These are phyloP conservation scores for Oryza rufipogon DNA, from an alignment of 176 grass and related monocot species.

Conservation along the genomic window DNA sequence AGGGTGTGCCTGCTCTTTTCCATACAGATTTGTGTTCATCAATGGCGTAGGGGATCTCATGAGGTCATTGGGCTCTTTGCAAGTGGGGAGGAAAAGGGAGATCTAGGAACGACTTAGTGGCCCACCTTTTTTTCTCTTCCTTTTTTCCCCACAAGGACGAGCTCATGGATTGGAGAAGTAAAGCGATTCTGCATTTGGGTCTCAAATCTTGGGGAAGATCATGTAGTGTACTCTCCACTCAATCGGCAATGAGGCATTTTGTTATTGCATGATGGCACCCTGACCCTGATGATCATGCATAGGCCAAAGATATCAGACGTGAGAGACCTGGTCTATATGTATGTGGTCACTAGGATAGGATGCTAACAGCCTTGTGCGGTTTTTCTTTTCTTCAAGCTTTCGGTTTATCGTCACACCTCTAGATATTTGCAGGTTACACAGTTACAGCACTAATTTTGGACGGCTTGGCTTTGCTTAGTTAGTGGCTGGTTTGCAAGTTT, in stretches of 20 bases:
- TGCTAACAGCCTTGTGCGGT: background rate
- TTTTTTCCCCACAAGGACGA: constrained; percentile 34
- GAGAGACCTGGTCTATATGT: background rate
- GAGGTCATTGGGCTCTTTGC: constrained; percentile 46
- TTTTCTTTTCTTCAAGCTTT: constrained; percentile 22
- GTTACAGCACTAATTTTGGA: constrained; percentile 1
- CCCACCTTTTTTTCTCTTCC: constrained; percentile 41
- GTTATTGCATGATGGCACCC: constrained; percentile 43
- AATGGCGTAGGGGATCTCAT: constrained; percentile 50
- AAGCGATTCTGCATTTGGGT: constrained; percentile 45
- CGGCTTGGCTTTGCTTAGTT: background rate
- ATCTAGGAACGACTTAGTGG: constrained; percentile 52
- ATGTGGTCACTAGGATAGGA: constrained; percentile 24
- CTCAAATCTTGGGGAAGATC: constrained; percentile 61
- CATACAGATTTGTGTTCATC: constrained; percentile 56
- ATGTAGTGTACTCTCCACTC: constrained; percentile 59
- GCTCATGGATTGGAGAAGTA: constrained; percentile 45
- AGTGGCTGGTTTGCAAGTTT: background rate
- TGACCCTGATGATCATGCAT: constrained; percentile 11
- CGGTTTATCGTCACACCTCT: background rate
- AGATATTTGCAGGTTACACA: background rate
- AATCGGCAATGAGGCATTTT: constrained; percentile 39
- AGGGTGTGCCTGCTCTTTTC: constrained; percentile 64
- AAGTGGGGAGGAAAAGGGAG: constrained; percentile 52
- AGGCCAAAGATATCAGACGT: constrained; percentile 26